Conservation (phyloP, 305 asterid species). For the Nicotiana rustica region DNA sequence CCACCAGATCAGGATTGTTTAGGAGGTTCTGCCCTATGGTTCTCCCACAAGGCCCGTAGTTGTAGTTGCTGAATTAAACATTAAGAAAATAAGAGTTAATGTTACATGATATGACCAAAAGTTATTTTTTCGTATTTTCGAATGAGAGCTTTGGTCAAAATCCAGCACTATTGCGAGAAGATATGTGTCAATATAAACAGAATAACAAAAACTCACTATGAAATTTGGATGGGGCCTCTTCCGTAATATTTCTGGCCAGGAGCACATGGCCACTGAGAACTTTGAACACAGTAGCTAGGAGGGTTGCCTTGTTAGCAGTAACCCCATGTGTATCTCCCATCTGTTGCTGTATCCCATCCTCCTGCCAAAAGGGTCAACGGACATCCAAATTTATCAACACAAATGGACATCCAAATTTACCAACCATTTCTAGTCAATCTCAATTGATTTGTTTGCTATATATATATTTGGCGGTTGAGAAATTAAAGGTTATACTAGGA, state of each 20-base stretch:
- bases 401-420: neutral
- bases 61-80: conserved; percentile 38
- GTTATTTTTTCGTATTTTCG: neutral
- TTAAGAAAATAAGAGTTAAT: too few relatives aligned
- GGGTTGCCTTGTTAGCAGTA: conserved; percentile 44
- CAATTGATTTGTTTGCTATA: neutral
- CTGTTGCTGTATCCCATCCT: conserved; percentile 44
- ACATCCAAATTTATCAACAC: neutral
- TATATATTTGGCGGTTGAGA: neutral
- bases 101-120: neutral
- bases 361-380: conserved; percentile 30
- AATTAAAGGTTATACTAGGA: too few relatives aligned
- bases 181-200: neutral
- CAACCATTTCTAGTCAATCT: neutral
- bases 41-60: conserved; percentile 44
- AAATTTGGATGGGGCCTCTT: conserved; percentile 46
- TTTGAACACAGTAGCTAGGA: conserved; percentile 33
- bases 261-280: conserved; percentile 41
- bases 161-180: neutral
- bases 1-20: conserved; percentile 41
- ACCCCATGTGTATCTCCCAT: conserved; percentile 51
- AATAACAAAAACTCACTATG: conserved; percentile 38
- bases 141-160: neutral
- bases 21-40: conserved; percentile 34
- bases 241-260: conserved; percentile 41